These are phyloP conservation scores for Lasiodiplodia hormozganensis DNA, from an alignment of 2,329 filamentous ascomycete genomes.

Conservation along the genomic window DNA sequence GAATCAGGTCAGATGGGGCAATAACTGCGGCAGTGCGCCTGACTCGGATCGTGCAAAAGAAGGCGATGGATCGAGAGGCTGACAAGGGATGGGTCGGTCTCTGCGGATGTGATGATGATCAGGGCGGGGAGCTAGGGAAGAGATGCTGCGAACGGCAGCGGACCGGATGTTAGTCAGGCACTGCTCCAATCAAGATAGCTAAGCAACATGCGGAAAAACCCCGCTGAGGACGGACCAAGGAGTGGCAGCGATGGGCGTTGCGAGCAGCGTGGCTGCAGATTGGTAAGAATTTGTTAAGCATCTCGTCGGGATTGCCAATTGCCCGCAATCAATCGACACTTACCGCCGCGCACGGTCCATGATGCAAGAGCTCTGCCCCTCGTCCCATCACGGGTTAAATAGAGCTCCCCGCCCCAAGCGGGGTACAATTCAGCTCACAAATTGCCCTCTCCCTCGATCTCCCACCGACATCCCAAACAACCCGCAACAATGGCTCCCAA, in stretches of 20 bases:
- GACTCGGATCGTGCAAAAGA: neutral
- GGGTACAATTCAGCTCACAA: neutral
- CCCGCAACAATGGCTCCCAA: conserved; percentile 77
- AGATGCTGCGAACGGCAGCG: neutral
- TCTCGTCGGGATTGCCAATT: conserved; percentile 17
- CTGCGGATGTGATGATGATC: neutral
- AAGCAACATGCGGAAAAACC: neutral
- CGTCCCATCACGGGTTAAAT: conserved; percentile 7
- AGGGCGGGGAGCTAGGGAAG: neutral
- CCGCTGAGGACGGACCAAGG: neutral
- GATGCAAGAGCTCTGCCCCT: conserved; percentile 9
- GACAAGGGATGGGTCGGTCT: neutral
- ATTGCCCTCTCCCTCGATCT: neutral
- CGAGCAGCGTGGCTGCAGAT: conserved; percentile 7
- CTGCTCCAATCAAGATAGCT: conserved; percentile 1
- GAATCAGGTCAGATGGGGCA: neutral
- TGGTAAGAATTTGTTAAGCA: conserved; percentile 32
- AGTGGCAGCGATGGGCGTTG: neutral
- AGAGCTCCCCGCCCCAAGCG: conserved; percentile 4
- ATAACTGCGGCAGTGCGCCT: neutral
- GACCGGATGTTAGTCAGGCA: neutral
- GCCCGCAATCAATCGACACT: conserved; percentile 5
- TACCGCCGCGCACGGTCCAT: conserved; percentile 17
- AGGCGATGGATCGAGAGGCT: neutral
- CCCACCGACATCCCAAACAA: neutral